Conservation (phyloP, 192 early-diverging fungal species). For the Phycomyces nitens region DNA sequence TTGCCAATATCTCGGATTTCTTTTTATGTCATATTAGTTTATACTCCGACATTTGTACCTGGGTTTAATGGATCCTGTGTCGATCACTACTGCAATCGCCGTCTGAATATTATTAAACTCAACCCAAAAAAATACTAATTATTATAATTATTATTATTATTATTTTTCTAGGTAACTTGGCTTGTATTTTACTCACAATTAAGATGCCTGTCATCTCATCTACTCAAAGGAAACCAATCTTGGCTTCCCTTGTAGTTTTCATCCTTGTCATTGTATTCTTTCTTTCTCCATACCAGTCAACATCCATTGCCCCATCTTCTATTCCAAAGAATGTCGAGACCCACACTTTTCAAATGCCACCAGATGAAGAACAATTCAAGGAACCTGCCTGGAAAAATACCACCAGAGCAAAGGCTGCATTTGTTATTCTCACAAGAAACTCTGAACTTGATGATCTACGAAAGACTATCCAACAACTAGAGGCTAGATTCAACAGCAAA, state of each 20-base stretch:
- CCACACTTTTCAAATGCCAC: neutral
- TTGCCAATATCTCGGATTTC: too few species aligned
- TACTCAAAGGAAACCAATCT: conserved; percentile 12
- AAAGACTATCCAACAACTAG: conserved; percentile 65
- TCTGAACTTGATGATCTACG: conserved; percentile 59
- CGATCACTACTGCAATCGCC: too few species aligned
- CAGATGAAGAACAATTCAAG: neutral
- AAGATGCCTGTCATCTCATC: conserved; percentile 15
- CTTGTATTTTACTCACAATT: neutral
- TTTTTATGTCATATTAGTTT: too few species aligned
- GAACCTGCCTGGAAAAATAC: conserved; percentile 29
- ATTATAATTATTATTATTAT: too few species aligned
- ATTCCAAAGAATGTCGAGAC: neutral
- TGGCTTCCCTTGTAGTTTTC: neutral
- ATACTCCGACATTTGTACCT: too few species aligned
- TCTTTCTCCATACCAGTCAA: conserved; percentile 12
- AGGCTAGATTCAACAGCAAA: conserved; percentile 75
- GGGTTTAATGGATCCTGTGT: too few species aligned
- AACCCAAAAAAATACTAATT: too few species aligned
- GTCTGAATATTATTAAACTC: too few species aligned
- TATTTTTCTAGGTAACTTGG: too few species aligned
- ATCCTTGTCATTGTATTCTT: conserved; percentile 2
- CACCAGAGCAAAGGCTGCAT: conserved; percentile 52
- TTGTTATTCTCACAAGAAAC: conserved; percentile 78
- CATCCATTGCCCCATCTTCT: neutral